phyloP scores from a whole-genome alignment of 179 eudicot genomes.

The Sideroxylon spinosum region DNA sequence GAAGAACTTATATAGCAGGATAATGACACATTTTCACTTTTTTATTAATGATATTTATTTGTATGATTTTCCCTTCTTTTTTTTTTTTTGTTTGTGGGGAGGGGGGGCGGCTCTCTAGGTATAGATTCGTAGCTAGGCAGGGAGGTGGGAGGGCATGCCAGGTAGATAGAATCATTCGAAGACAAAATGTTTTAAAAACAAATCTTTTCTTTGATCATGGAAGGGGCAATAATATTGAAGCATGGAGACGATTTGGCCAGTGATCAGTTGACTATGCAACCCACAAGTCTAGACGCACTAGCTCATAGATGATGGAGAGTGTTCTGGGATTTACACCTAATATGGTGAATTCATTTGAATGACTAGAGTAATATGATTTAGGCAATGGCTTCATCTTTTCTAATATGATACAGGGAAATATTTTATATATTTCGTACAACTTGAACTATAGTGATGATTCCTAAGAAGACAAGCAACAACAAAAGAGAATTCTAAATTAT shows the following conservation, averaged over 20 bases:
- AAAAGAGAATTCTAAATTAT: too few species aligned
- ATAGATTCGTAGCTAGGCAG: neutral
- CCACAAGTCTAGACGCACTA: neutral
- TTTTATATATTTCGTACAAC: too few species aligned
- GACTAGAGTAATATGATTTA: too few species aligned
- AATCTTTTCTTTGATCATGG: neutral
- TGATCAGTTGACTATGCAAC: neutral
- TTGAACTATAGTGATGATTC: neutral
- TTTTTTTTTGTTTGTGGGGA: neutral
- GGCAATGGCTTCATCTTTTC: too few species aligned
- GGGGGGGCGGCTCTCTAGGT: neutral
- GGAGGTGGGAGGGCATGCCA: conserved; percentile 10
- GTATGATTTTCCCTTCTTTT: too few species aligned
- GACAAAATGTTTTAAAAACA: neutral
- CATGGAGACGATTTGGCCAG: neutral
- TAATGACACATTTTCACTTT: neutral
- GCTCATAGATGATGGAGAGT: too few species aligned
- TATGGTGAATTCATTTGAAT: neutral
- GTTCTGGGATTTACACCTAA: neutral
- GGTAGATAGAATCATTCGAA: neutral
- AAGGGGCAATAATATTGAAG: neutral
- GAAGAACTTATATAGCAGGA: neutral
- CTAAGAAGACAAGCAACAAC: neutral
- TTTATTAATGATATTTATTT: neutral
- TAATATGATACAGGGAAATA: too few species aligned